phyloP scores from a whole-genome alignment of 495 filamentous ascomycete genomes.

The Pyrenula aspistea region DNA sequence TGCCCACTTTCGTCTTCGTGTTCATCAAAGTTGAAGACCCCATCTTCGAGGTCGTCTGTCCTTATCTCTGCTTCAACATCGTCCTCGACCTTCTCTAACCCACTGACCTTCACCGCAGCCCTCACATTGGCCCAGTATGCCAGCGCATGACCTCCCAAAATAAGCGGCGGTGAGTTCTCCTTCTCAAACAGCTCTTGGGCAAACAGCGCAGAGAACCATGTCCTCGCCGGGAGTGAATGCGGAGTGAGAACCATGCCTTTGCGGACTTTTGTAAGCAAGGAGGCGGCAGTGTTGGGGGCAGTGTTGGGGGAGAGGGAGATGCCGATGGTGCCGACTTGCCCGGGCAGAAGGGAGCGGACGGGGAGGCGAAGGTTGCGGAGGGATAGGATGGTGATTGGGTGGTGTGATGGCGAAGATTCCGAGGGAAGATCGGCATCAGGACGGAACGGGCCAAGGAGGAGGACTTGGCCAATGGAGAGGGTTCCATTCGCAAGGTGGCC shows the following conservation, averaged over 20 bases:
- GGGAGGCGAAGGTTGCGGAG: slow-evolving; percentile 81
- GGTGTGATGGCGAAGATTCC: slow-evolving; percentile 42
- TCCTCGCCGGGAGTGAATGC: slow-evolving; percentile 31
- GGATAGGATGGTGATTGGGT: slow-evolving; percentile 64
- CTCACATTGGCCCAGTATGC: slow-evolving; percentile 83
- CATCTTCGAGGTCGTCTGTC: not conserved
- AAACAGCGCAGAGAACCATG: slow-evolving; percentile 36
- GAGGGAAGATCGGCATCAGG: not conserved
- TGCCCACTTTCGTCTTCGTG: slow-evolving; percentile 16
- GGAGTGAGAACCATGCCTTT: slow-evolving; percentile 70
- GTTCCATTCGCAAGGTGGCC: slow-evolving; percentile 72
- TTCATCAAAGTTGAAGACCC: slow-evolving; percentile 16
- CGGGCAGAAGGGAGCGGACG: slow-evolving; percentile 59
- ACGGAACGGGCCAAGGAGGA: slow-evolving; percentile 69
- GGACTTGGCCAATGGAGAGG: slow-evolving; percentile 64
- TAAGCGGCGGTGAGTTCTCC: slow-evolving; percentile 27
- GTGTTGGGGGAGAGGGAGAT: slow-evolving; percentile 42
- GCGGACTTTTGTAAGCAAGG: slow-evolving; percentile 40
- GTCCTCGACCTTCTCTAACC: not conserved
- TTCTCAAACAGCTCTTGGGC: slow-evolving; percentile 25
- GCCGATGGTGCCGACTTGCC: slow-evolving; percentile 86
- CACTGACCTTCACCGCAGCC: slow-evolving; percentile 56
- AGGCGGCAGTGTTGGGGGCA: slow-evolving; percentile 11
- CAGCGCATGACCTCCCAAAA: slow-evolving; percentile 54
- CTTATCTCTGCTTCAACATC: not conserved